Conservation (phyloP, 2,329 filamentous ascomycete genomes). For the Pestalotiopsis sp. region DNA sequence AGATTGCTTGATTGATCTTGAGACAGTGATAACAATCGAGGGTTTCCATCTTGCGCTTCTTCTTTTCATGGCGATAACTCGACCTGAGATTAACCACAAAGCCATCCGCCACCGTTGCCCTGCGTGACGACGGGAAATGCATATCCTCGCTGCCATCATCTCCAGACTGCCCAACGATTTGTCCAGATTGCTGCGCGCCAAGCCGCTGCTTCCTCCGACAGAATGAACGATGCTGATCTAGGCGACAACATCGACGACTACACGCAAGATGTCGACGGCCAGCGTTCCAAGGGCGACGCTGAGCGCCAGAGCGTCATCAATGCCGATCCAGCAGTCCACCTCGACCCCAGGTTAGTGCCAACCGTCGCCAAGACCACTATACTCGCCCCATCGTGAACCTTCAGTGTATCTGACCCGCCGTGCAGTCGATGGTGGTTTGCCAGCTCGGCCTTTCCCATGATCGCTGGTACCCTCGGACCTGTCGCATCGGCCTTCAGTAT, state of each 20-base stretch:
- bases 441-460: constrained; percentile 70
- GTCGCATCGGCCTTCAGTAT: constrained; percentile 88
- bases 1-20: not conserved
- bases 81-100: no score
- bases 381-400: not conserved
- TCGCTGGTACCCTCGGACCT: constrained; percentile 83
- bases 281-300: constrained; percentile 22
- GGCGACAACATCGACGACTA: constrained; percentile 39
- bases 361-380: not conserved
- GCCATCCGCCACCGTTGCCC: not conserved
- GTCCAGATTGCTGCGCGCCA: not conserved
- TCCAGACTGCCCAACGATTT: not conserved
- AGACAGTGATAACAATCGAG: not conserved
- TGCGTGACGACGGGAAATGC: constrained; percentile 6
- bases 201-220: constrained; percentile 17
- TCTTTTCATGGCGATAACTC: not conserved
- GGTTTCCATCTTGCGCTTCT: not conserved
- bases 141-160: not conserved
- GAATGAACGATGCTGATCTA: constrained; percentile 45
- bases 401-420: not conserved
- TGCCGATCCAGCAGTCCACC: constrained; percentile 41
- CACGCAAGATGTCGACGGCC: constrained; percentile 27
- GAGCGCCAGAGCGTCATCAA: constrained; percentile 31
- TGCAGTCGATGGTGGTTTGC: constrained; percentile 65
- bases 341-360: constrained; percentile 45